These are phyloP conservation scores for Fusarium zealandicum DNA, from an alignment of 2,329 filamentous ascomycete species.

Conservation along the genomic window DNA sequence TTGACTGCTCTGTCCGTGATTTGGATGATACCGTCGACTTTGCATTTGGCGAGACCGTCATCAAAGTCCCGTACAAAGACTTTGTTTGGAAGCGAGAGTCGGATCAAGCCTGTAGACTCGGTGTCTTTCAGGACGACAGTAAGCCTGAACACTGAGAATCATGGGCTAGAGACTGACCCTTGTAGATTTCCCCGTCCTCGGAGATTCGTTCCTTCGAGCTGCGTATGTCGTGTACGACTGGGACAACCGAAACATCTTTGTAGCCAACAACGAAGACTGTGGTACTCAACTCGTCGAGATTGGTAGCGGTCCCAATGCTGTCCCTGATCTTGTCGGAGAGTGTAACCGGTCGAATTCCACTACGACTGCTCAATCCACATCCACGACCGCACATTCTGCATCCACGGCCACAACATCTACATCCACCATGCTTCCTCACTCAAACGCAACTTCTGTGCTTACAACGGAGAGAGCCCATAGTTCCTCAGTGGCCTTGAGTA, in stretches of 20 bases:
- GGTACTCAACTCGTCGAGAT: constrained; percentile 47
- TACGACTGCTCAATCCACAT: neutral
- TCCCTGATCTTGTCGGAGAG: constrained; percentile 40
- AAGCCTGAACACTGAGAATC: neutral
- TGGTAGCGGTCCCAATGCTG: constrained; percentile 48
- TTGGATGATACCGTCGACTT: constrained; percentile 53
- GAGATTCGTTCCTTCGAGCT: constrained; percentile 53
- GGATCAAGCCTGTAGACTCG: constrained; percentile 49
- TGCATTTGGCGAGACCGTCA: constrained; percentile 52
- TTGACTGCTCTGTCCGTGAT: constrained; percentile 51
- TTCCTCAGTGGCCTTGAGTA: neutral
- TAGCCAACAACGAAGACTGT: constrained; percentile 48
- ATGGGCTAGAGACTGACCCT: neutral
- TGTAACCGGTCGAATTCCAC: constrained; percentile 24
- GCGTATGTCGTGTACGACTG: constrained; percentile 52
- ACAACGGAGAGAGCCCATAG: neutral
- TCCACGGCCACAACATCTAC: too few species aligned
- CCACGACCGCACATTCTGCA: neutral
- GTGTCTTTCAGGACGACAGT: constrained; percentile 51
- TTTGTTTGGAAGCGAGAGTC: constrained; percentile 51
- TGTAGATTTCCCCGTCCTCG: constrained; percentile 46
- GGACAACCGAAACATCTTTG: constrained; percentile 47
- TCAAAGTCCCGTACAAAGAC: constrained; percentile 55
- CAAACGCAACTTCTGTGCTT: neutral
- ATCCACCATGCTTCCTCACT: neutral